Base-by-base conservation (phyloP, 106 monocot species). In the Vanilla planifolia region DNA sequence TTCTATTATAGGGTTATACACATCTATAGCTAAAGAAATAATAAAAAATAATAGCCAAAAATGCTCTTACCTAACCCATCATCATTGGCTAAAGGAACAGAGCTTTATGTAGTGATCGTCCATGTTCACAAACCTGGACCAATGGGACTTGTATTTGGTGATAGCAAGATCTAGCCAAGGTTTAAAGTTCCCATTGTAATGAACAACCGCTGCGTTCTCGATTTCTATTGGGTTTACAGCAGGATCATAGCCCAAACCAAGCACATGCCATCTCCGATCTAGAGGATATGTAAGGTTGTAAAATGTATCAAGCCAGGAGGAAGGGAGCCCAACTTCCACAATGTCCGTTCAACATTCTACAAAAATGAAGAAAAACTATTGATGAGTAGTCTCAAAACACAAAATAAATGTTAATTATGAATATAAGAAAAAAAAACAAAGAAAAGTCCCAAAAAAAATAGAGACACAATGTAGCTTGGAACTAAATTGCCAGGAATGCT, bases 181-280 rank as follows among this genome's bases (percentile, higher is more conserved):
- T 66, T 87, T 87, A 48, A 75, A 87, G 51, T 87, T 82, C 4
- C 81, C 86, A 27, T 82, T 87, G 58, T 82, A 87, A 59, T 87
- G 86, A 42, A 82, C 48, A 14, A 87, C 86, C 5, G 72, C 86
- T 2, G 78, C 81, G 0, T 69, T 62, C 17, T 78, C 66, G 4
- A 86, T 75, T 21, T 72, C 65, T 8, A 43, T 37, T 11, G 60
- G 50, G 37, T 65, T 65, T 1, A 86, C 55, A 13, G 78, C 71
- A 9, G 78, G 72, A 63, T 86, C 81, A 51, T 86, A 86, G 33
- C 86, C 86, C 13, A 86, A 78, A 16, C 86, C 86, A 46, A 87
- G 55, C 2, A 87, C 82, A 26, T 87, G 86, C 86, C 86, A 87
- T 27, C 61, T 62, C 43, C 86, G 77, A 19, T 80, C 80, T 3